Conservation (phyloP, 768 basidiomycete genomes). For the Gloeophyllum trabeum region DNA sequence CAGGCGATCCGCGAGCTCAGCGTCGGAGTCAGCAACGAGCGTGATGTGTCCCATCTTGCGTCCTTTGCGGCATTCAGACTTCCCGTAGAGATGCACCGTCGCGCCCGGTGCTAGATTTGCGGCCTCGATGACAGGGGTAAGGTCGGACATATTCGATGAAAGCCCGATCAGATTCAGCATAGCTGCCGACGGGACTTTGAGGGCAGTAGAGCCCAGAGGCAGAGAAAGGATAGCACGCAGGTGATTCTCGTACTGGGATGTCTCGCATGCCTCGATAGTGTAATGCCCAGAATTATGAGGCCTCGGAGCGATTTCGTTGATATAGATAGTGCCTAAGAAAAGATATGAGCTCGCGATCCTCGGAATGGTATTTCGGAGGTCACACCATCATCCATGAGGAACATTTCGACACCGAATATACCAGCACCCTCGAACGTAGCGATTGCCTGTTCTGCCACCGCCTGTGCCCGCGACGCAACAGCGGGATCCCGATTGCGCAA, state of each 20-base stretch:
- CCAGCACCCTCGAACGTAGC: conserved; percentile 78
- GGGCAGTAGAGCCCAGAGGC: conserved; percentile 78
- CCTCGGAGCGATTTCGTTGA: conserved; percentile 97
- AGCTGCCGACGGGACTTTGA: conserved; percentile 76
- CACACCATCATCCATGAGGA: conserved; percentile 79
- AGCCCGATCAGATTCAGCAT: conserved; percentile 96
- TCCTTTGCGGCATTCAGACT: conserved; percentile 77
- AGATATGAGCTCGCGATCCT: not conserved
- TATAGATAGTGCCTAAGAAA: conserved; percentile 56
- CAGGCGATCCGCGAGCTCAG: conserved; percentile 57
- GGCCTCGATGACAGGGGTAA: conserved; percentile 39
- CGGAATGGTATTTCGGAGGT: not conserved
- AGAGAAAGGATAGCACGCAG: conserved; percentile 87
- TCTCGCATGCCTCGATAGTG: conserved; percentile 94
- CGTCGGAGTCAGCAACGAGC: conserved; percentile 73
- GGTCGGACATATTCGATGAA: conserved; percentile 51
- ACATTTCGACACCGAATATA: conserved; percentile 98
- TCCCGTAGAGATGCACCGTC: conserved; percentile 89
- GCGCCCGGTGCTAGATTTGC: conserved; percentile 70
- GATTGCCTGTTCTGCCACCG: conserved; percentile 73
- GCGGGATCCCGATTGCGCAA: conserved; percentile 48
- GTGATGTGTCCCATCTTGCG: conserved; percentile 99
- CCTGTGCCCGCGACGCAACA: conserved; percentile 48
- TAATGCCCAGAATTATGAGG: conserved; percentile 99
- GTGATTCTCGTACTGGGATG: conserved; percentile 97